Evolutionary conservation across 768 basidiomycete species (phyloP).

Genomic region (Fomitopsis serialis): DNA sequence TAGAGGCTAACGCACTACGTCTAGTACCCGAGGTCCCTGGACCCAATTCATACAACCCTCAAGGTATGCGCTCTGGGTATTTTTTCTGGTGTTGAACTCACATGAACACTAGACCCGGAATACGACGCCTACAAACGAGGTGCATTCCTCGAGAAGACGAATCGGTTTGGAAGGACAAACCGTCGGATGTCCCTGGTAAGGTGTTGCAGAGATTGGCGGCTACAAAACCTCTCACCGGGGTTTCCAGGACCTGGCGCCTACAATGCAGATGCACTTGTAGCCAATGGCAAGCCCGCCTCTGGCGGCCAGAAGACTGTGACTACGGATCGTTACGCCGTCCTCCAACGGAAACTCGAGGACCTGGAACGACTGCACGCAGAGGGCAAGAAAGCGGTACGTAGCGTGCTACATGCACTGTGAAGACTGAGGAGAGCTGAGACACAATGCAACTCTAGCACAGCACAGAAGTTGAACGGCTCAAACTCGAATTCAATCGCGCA

Average conservation of each 20-base stretch:
- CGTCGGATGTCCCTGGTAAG: conserved; percentile 38
- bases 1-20: background rate
- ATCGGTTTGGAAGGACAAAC: conserved; percentile 44
- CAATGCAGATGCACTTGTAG: conserved; percentile 19
- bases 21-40: conserved; percentile 48
- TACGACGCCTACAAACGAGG: conserved; percentile 52
- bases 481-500: conserved; percentile 45
- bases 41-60: conserved; percentile 43
- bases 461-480: conserved; percentile 53
- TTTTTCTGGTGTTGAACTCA: background rate
- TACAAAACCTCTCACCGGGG: background rate
- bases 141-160: conserved; percentile 52
- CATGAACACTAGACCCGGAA: conserved; percentile 30
- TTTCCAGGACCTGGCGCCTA: conserved; percentile 32
- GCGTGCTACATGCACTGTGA: background rate
- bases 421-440: conserved; percentile 2
- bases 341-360: conserved; percentile 62
- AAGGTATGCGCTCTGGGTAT: conserved; percentile 25
- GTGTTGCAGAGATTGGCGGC: background rate
- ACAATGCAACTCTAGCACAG: conserved; percentile 40
- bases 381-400: conserved; percentile 57
- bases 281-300: conserved; percentile 22
- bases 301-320: conserved; percentile 10
- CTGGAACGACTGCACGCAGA: conserved; percentile 59
- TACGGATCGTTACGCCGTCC: conserved; percentile 44